Evolutionary conservation across 2,329 filamentous ascomycete genomes (phyloP), one percentile per base, ranked within the genome.

Genomic region (Conoideocrella luteorostrata): DNA sequence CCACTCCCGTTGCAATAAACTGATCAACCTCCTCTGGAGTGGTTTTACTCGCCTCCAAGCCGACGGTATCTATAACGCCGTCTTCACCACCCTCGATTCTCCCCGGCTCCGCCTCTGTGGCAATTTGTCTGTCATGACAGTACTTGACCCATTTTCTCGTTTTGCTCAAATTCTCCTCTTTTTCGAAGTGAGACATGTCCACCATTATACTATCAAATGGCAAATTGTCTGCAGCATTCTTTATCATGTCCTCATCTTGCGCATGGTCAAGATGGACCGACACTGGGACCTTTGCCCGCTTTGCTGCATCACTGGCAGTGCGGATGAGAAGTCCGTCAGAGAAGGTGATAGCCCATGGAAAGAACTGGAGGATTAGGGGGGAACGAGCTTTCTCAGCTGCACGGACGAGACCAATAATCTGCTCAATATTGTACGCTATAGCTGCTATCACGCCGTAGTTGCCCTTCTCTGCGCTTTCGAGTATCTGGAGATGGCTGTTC

Each of bases 161-260:
- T 57, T 74, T 69, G 1, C 70, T 66, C 80, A 88, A 65, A 55
- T 87, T 88, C 63, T 86, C 82, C 44, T 74, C 80, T 51, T 80
- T 81, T 51, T 83, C 80, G 56, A 83, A 80, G 56, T 86, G 83
- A 46, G 72, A 78, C 82, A 88, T 88, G 61, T 88, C 84, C 0
- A 87, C 78, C 84, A 88, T 87, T 59, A 88, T 85, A 44, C 70
- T 74, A 57, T 87, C 84, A 50, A 86, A 86, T 0, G 68, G 69
- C 23, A 78, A 66, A 2, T 69, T 64, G 46, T 74, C 68, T 0
- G 77, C 78, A 0, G 78, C 78, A 0, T 63, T 63, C 7, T 70
- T 70, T 47, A 84, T 78, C 20, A 78, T 71, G 43, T 72, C 72
- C 20, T 75, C 72, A 7, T 71, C 72, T 55, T 84, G 80, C 9